phyloP scores from a whole-genome alignment of 495 filamentous ascomycete species.

The Rostrohypoxylon terebratum region DNA sequence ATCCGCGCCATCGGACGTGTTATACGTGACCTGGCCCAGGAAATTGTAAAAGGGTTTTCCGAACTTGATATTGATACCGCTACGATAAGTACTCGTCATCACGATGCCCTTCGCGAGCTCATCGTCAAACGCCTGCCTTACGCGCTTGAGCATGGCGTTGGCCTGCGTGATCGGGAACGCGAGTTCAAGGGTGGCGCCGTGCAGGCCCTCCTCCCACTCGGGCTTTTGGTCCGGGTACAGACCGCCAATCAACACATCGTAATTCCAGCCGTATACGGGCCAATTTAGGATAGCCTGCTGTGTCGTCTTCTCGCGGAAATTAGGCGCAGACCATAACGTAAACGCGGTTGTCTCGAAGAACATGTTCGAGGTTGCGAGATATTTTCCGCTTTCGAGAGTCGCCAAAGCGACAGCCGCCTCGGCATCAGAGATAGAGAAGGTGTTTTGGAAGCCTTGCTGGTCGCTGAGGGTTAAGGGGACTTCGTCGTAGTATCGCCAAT shows the following conservation, averaged over 20 bases:
- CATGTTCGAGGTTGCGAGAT: slow-evolving; percentile 61
- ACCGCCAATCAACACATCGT: slow-evolving; percentile 63
- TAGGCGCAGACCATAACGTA: slow-evolving; percentile 57
- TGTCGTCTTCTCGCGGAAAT: slow-evolving; percentile 64
- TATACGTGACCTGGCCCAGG: slow-evolving; percentile 62
- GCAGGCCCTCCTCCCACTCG: slow-evolving; percentile 62
- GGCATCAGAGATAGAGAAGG: slow-evolving; percentile 60
- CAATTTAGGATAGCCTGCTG: slow-evolving; percentile 53
- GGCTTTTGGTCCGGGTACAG: slow-evolving; percentile 61
- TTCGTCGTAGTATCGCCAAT: slow-evolving; percentile 63
- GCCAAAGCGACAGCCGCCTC: slow-evolving; percentile 56
- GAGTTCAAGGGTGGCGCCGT: slow-evolving; percentile 61
- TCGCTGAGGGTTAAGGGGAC: slow-evolving; percentile 53
- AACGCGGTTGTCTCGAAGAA: slow-evolving; percentile 62
- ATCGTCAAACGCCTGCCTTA: slow-evolving; percentile 59
- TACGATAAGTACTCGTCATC: slow-evolving; percentile 63
- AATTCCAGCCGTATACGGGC: slow-evolving; percentile 65
- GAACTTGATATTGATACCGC: slow-evolving; percentile 66
- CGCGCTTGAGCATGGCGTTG: slow-evolving; percentile 61
- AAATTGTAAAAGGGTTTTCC: slow-evolving; percentile 60
- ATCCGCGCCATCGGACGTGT: slow-evolving; percentile 57
- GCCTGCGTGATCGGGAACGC: slow-evolving; percentile 62
- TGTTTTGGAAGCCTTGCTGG: slow-evolving; percentile 64
- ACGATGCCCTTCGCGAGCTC: slow-evolving; percentile 53
- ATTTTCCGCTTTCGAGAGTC: slow-evolving; percentile 61